Evolutionary conservation across 2,329 filamentous ascomycete species (phyloP), one percentile per base, ranked within the genome.

Genomic region (Pseudopithomyces chartarum): DNA sequence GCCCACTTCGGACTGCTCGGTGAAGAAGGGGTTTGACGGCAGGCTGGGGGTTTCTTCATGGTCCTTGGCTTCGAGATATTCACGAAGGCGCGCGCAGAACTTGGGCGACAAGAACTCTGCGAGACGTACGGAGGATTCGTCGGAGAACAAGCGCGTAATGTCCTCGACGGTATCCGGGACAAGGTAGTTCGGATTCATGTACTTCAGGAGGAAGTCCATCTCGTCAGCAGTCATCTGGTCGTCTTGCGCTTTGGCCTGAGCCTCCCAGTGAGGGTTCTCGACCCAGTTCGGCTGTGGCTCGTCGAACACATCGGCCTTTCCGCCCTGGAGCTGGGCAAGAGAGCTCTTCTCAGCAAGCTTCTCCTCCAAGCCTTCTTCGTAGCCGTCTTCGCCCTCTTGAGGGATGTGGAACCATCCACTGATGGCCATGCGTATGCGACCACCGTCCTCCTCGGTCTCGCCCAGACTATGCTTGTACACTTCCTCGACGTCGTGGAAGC

Each of bases 331-430:
- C 78, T 98, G 94, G 78, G 92, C 91, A 62, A 98, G 83, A 68
- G 92, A 93, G 76, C 93, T 98, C 76, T 92, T 92, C 74, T 92
- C 89, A 12, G 91, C 91, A 61, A 96, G 86, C 73, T 89, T 90
- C 79, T 96, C 92, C 75, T 98, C 94, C 53, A 95, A 84, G 3
- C 94, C 95, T 71, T 90, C 82, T 65, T 96, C 87, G 67, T 90
- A 99, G 42, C 95, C 95, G 23, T 96, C 92, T 76, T 99, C 95
- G 54, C 94, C 94, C 65, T 90, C 79, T 78, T 99, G 95, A 0
- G 95, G 95, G 61, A 99, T 98, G 77, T 99, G 95, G 76, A 96
- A 99, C 95, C 95, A 99, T 51, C 95, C 95, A 73, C 92, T 97
- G 71, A 99, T 97, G 49, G 95, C 95, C 94, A 99, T 98, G 64